Evolutionary conservation across 306 rosid genomes (phyloP).

Genomic region (Casuarina equisetifolia): DNA sequence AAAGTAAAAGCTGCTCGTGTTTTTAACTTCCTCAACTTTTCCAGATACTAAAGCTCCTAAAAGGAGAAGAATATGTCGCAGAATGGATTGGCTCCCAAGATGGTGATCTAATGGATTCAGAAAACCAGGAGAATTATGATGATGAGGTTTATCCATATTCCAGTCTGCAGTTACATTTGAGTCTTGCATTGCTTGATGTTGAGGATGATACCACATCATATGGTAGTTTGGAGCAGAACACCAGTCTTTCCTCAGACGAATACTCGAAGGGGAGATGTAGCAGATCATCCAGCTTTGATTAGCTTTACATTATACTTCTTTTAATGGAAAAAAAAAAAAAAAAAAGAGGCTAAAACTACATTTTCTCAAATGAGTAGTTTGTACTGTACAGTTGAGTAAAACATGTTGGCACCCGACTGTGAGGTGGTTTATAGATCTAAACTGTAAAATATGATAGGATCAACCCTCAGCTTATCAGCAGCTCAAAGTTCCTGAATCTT

Average conservation of each 20-base stretch:
- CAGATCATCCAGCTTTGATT: conserved; percentile 79
- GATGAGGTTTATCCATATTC: conserved; percentile 92
- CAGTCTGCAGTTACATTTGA: conserved; percentile 66
- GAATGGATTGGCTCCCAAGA: conserved; percentile 18
- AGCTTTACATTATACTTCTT: conserved; percentile 25
- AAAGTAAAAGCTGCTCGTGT: neutral
- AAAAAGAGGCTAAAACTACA: neutral
- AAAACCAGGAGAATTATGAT: conserved; percentile 59
- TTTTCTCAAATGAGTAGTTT: conserved; percentile 6
- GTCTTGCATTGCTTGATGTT: conserved; percentile 75
- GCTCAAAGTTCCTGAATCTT: neutral
- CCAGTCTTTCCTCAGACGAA: conserved; percentile 39
- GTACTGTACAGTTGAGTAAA: conserved; percentile 28
- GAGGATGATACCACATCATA: conserved; percentile 52
- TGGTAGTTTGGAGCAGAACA: conserved; percentile 51
- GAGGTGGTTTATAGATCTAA: conserved; percentile 42
- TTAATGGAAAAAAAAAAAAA: neutral
- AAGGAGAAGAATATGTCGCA: conserved; percentile 52
- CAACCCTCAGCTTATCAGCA: neutral
- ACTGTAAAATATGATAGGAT: neutral
- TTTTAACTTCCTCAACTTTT: neutral
- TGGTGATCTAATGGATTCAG: conserved; percentile 30
- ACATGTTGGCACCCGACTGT: conserved; percentile 25
- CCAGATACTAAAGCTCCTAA: conserved; percentile 71
- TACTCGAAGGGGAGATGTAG: conserved; percentile 66